Conservation (phyloP, 768 basidiomycete species). For the Daedaleopsis nitida region DNA sequence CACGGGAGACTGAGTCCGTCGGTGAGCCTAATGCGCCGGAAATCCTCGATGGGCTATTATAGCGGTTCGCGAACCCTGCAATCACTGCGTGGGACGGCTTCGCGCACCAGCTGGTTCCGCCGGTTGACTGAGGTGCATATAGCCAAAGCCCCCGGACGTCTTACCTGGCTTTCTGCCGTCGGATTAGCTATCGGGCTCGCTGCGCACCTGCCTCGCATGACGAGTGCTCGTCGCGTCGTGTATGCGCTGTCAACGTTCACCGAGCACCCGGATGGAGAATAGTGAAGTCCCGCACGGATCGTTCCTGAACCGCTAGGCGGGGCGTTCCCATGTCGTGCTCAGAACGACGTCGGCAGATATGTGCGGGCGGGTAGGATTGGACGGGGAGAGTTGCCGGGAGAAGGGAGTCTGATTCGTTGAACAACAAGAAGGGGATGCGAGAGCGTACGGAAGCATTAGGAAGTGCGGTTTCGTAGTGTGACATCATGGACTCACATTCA, state of each 20-base stretch:
- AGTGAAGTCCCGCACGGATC: background rate
- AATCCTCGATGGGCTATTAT: slow-evolving; percentile 1
- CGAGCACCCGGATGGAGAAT: background rate
- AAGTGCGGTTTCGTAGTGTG: background rate
- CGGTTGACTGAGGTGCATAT: no score
- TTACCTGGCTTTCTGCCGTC: background rate
- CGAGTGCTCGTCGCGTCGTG: background rate
- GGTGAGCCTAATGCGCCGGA: slow-evolving; percentile 9
- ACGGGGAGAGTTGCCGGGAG: background rate
- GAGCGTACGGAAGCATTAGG: background rate
- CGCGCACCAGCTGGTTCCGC: background rate
- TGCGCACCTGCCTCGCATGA: background rate
- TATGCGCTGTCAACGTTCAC: background rate
- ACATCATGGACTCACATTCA: slow-evolving; percentile 5
- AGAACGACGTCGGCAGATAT: background rate
- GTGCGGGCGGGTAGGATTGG: background rate
- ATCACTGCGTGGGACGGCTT: background rate
- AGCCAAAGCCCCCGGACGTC: background rate
- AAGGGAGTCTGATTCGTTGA: background rate
- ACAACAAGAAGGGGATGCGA: background rate
- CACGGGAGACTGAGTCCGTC: slow-evolving; percentile 10
- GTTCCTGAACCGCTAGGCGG: background rate
- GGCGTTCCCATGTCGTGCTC: background rate
- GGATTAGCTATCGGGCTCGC: slow-evolving; percentile 1
- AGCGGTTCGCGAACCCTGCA: slow-evolving; percentile 2